phyloP scores from a whole-genome alignment of 1,139 yeast species.

The Magnusiomyces clavatus region DNA sequence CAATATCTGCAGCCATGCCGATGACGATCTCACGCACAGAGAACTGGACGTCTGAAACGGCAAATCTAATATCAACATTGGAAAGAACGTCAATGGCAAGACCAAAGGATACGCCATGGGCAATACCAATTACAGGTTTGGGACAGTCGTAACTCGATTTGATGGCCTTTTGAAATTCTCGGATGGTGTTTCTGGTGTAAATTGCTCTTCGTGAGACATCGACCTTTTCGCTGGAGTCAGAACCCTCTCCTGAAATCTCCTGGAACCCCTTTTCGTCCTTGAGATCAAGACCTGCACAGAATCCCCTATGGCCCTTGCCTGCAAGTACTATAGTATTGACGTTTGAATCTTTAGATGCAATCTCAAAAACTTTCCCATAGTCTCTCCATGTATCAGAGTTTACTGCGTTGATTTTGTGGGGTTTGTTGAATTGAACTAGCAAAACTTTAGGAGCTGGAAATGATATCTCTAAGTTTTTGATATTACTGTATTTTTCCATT shows the following conservation, averaged over 20 bases:
- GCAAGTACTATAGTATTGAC: slow-evolving; percentile 53
- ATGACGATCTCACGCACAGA: slow-evolving; percentile 64
- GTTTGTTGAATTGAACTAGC: slow-evolving; percentile 59
- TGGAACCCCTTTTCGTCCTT: slow-evolving; percentile 8
- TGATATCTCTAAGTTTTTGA: slow-evolving; percentile 14
- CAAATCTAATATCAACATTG: slow-evolving; percentile 52
- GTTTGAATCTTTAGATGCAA: slow-evolving; percentile 40
- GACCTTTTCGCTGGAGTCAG: slow-evolving; percentile 19
- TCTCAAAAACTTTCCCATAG: slow-evolving; percentile 43
- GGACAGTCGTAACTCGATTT: slow-evolving; percentile 24
- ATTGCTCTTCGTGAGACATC: slow-evolving; percentile 34
- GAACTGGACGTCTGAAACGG: slow-evolving; percentile 46
- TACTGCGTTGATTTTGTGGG: slow-evolving; percentile 54
- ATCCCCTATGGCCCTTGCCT: slow-evolving; percentile 45
- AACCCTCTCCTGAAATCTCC: neutral
- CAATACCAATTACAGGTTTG: slow-evolving; percentile 39
- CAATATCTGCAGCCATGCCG: slow-evolving; percentile 77
- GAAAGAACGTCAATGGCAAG: slow-evolving; percentile 62
- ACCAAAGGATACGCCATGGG: slow-evolving; percentile 48
- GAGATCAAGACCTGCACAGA: slow-evolving; percentile 63
- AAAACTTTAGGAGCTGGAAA: slow-evolving; percentile 40
- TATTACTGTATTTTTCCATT: slow-evolving; percentile 6
- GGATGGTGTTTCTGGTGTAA: slow-evolving; percentile 27
- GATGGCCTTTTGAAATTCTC: slow-evolving; percentile 52
- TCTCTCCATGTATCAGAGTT: slow-evolving; percentile 36